These are phyloP conservation scores for Aspergillus conjunctus DNA, from an alignment of 495 filamentous ascomycete genomes.

Conservation along the genomic window DNA sequence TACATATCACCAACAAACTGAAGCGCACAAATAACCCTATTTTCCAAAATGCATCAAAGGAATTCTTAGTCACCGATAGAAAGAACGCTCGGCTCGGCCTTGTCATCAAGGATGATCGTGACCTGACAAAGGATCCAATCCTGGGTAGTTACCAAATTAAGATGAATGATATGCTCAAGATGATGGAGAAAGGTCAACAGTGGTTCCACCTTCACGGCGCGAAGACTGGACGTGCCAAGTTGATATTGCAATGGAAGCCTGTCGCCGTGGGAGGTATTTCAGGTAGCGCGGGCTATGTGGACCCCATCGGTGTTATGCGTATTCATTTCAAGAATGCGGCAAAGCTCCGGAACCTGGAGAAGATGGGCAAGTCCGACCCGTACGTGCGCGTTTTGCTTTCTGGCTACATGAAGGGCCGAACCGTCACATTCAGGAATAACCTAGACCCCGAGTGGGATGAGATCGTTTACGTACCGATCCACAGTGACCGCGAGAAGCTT, in stretches of 20 bases:
- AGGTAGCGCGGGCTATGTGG: slow-evolving; percentile 85
- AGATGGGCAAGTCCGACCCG: slow-evolving; percentile 94
- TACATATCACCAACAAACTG: slow-evolving; percentile 81
- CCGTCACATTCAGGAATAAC: slow-evolving; percentile 95
- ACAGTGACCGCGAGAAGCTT: slow-evolving; percentile 80
- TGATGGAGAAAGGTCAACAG: slow-evolving; percentile 89
- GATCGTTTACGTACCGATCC: slow-evolving; percentile 90
- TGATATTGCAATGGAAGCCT: slow-evolving; percentile 92
- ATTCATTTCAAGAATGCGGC: slow-evolving; percentile 85
- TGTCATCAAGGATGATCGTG: slow-evolving; percentile 92
- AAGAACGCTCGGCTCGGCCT: slow-evolving; percentile 87
- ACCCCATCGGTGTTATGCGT: slow-evolving; percentile 91
- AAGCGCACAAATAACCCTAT: slow-evolving; percentile 97
- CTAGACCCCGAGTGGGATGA: slow-evolving; percentile 97
- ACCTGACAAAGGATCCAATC: slow-evolving; percentile 77
- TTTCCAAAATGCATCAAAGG: slow-evolving; percentile 87
- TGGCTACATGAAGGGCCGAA: slow-evolving; percentile 83
- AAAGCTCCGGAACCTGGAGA: slow-evolving; percentile 87
- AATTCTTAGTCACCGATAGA: slow-evolving; percentile 89
- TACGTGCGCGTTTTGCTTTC: slow-evolving; percentile 88
- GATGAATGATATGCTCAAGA: slow-evolving; percentile 86
- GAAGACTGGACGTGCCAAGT: slow-evolving; percentile 82
- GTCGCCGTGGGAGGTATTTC: slow-evolving; percentile 76
- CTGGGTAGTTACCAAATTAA: slow-evolving; percentile 93
- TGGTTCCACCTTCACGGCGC: slow-evolving; percentile 89